phyloP scores from a whole-genome alignment of 2,329 filamentous ascomycete genomes.

The Cladosporium sp. region DNA sequence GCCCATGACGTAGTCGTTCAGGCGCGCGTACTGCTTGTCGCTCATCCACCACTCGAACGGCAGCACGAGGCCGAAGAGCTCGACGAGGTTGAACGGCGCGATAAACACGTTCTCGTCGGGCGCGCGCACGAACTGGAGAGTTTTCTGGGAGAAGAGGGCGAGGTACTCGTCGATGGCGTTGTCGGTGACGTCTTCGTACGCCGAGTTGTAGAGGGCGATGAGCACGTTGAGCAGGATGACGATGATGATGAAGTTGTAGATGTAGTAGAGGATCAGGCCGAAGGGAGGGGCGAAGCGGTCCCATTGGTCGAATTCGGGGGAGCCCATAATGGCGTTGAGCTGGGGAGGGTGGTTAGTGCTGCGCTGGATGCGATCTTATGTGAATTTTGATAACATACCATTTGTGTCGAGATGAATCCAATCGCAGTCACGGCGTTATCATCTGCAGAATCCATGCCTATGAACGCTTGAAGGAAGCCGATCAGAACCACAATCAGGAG shows the following conservation, averaged over 20 bases:
- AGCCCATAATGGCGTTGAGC: constrained; percentile 81
- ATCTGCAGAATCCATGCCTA: constrained; percentile 84
- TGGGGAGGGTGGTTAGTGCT: background rate
- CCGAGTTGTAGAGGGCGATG: constrained; percentile 94
- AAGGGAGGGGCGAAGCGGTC: constrained; percentile 91
- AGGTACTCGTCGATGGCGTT: constrained; percentile 95
- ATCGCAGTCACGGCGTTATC: constrained; percentile 66
- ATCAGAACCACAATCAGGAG: constrained; percentile 80
- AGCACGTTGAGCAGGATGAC: constrained; percentile 92
- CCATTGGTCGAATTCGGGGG: constrained; percentile 85
- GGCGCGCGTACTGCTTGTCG: constrained; percentile 67
- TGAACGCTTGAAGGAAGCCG: constrained; percentile 89
- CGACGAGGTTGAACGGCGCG: constrained; percentile 89
- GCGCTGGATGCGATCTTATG: background rate
- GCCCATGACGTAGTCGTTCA: constrained; percentile 90
- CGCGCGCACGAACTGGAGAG: constrained; percentile 93
- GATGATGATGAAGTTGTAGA: constrained; percentile 97
- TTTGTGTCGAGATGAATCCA: constrained; percentile 73
- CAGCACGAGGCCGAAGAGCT: constrained; percentile 74
- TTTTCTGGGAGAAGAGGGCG: constrained; percentile 88
- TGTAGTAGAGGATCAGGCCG: constrained; percentile 92
- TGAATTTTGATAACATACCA: constrained; percentile 53
- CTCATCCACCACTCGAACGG: constrained; percentile 96
- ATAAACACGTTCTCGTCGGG: constrained; percentile 99
- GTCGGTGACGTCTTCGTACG: constrained; percentile 91